Evolutionary conservation across 2,329 filamentous ascomycete genomes (phyloP), one percentile per base, ranked within the genome.

Genomic region (Ophiocordyceps sinensis): DNA sequence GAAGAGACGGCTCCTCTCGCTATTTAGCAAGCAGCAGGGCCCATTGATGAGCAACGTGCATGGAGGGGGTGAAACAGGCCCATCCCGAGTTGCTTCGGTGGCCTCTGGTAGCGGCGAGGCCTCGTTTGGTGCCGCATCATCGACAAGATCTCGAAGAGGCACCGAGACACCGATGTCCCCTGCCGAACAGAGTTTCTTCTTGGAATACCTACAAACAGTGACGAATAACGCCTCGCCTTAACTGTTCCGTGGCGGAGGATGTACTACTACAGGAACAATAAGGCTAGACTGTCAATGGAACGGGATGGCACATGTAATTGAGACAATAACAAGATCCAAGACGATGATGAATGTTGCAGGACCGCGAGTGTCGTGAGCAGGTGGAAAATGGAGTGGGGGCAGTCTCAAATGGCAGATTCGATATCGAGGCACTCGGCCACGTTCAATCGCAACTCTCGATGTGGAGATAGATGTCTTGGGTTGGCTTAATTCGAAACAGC

Each of bases 101-200:
- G 61, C 62, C 11, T 66, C 68, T 40, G 59, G 58, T 10, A 53
- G 50, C 26, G 61, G 59, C 12, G 63, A 64, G 12, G 29, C 13
- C 21, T 19, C 37, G n/a, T 19, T 32, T 43, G 39, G 45, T 28
- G 21, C 40, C 42, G 38, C n/a, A 45, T 41, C 29, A 21, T 29
- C 48, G 36, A 43, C 50, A 2, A 56, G 49, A 21, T 63, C 62
- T 31, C 61, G 67, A 34, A 63, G 69, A 11, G 66, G 65, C 15
- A 73, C 67, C 45, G 65, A 71, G 52, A 67, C 68, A 28, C 65
- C 73, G 12, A 76, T 78, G 36, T 82, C 79, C 4, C 74, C 82
- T 0, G 80, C 76, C 0, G 79, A 91, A 49, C 80, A 83, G 54
- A 79, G 70, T 14, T 91, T 91, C 51, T 62, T 93, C 54, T 66